phyloP scores from a whole-genome alignment of 176 grass and related monocot genomes.

The Hyparrhenia diplandra region DNA sequence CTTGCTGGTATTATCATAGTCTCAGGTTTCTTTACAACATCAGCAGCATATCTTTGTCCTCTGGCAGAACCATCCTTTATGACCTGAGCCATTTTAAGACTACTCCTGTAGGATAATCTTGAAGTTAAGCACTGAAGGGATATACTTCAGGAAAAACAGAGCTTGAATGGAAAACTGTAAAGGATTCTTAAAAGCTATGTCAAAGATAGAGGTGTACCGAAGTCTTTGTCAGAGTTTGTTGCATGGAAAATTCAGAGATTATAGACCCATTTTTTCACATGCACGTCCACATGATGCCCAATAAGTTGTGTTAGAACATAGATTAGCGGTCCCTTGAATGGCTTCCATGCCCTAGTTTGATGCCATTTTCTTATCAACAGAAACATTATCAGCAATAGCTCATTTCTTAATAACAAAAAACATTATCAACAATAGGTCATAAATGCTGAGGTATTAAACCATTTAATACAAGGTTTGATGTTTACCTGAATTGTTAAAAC shows the following conservation, averaged over 20 bases:
- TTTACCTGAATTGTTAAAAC: conserved; percentile 41
- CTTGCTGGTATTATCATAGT: conserved; percentile 81
- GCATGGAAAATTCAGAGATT: conserved; percentile 93
- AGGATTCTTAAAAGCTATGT: background rate
- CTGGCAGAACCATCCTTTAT: conserved; percentile 63
- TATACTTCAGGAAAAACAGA: background rate
- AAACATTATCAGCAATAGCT: conserved; percentile 34
- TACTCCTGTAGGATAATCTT: conserved; percentile 52
- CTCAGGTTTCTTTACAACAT: conserved; percentile 64
- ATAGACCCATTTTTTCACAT: conserved; percentile 92
- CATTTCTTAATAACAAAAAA: conserved; percentile 33
- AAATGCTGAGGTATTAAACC: background rate
- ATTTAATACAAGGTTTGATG: conserved; percentile 1
- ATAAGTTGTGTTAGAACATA: conserved; percentile 74
- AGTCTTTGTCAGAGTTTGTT: conserved; percentile 84
- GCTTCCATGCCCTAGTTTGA: conserved; percentile 42
- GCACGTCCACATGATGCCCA: conserved; percentile 78
- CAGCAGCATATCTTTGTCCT: conserved; percentile 46
- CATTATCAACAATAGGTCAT: conserved; percentile 25
- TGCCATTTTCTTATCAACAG: conserved; percentile 52
- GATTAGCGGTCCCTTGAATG: conserved; percentile 71
- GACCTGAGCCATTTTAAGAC: conserved; percentile 88
- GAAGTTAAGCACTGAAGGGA: conserved; percentile 21
- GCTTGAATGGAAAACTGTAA: background rate
- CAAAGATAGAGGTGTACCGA: conserved; percentile 44